Evolutionary conservation across 73 alveolate species (phyloP).

Genomic region (Paramecium sexaurelia): DNA sequence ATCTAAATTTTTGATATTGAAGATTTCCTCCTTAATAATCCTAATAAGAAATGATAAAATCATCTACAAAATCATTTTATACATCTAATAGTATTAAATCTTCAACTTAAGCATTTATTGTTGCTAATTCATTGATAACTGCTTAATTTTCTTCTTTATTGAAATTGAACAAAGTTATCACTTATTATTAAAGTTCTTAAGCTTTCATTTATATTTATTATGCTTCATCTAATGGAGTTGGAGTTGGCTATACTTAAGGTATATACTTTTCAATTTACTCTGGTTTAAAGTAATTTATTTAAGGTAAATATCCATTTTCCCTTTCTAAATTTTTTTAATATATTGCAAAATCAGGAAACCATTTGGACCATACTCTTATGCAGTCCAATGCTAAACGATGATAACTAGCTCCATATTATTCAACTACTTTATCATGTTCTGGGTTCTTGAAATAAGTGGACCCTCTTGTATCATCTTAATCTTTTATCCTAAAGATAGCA

Average conservation of each 20-base stretch:
- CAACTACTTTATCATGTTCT: not conserved
- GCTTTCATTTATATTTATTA: not conserved
- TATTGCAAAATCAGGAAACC: not conserved
- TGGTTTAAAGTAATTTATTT: not conserved
- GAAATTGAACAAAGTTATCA: not conserved
- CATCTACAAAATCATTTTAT: not conserved
- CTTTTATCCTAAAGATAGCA: not conserved
- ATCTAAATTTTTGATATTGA: not conserved
- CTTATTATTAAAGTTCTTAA: not conserved
- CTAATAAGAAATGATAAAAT: not conserved
- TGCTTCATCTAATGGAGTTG: slow-evolving; percentile 6
- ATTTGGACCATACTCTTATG: slow-evolving; percentile 9
- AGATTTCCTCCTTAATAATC: not conserved
- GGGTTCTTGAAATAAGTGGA: not conserved
- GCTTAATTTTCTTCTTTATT: not conserved
- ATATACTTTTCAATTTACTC: not conserved
- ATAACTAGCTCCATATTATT: not conserved
- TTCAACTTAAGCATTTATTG: slow-evolving; percentile 3
- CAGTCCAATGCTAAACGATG: slow-evolving; percentile 27
- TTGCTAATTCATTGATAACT: not conserved
- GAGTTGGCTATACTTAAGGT: not conserved
- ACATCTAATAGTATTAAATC: not conserved
- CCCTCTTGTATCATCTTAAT: not conserved
- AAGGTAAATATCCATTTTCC: not conserved
- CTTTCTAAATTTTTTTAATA: not conserved